Evolutionary conservation across 352 stramenopile genomes (phyloP).

Genomic region (Phytophthora citricola): DNA sequence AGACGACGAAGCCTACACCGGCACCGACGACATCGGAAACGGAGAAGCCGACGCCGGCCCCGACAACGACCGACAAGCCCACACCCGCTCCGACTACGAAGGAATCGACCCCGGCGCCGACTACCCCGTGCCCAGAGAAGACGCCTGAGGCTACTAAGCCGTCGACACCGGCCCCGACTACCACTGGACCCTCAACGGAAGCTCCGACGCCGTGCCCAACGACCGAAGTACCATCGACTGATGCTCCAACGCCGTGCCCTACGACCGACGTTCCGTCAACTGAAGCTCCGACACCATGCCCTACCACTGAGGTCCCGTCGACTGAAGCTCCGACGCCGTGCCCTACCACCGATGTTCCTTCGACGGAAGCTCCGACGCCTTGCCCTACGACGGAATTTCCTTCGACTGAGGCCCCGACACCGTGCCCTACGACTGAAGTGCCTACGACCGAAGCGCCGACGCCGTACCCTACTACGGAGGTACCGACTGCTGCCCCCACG

Average conservation of each 20-base stretch:
- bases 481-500: slow-evolving; percentile 12
- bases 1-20: slow-evolving; percentile 1
- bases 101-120: slow-evolving; percentile 29
- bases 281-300: slow-evolving; percentile 19
- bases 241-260: slow-evolving; percentile 15
- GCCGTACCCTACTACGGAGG: slow-evolving; percentile 18
- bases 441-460: background rate
- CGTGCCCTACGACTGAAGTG: slow-evolving; percentile 20
- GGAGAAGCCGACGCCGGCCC: slow-evolving; percentile 3
- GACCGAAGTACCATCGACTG: slow-evolving; percentile 12
- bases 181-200: slow-evolving; percentile 18
- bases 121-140: slow-evolving; percentile 31
- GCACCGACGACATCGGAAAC: slow-evolving; percentile 7
- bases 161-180: slow-evolving; percentile 34
- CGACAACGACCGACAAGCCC: background rate
- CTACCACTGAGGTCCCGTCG: slow-evolving; percentile 4
- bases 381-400: slow-evolving; percentile 20
- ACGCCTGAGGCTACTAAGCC: slow-evolving; percentile 23
- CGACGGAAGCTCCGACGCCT: slow-evolving; percentile 15
- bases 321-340: slow-evolving; percentile 16
- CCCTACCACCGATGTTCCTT: slow-evolving; percentile 10
- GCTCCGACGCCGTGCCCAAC: slow-evolving; percentile 22
- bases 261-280: slow-evolving; percentile 8
- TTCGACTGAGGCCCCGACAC: slow-evolving; percentile 13
- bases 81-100: slow-evolving; percentile 9